Percentiles rank a stretch among this genome's conserved stretches.
Evolutionary conservation across 768 basidiomycete genomes (phyloP).

Genomic region (Leccinum boreale): DNA sequence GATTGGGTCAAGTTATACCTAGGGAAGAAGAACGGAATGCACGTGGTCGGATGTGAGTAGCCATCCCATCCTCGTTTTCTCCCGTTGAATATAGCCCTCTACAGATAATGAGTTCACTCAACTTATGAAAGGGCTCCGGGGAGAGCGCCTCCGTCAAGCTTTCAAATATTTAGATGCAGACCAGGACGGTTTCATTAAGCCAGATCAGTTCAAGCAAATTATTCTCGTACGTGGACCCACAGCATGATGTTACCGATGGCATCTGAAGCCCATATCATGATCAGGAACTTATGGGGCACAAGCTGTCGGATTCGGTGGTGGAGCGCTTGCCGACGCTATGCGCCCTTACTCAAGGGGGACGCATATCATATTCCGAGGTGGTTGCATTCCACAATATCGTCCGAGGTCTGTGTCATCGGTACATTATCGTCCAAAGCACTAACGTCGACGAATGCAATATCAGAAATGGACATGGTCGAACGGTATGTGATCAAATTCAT

Average conservation of each 20-base stretch:
- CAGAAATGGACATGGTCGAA: slow-evolving; percentile 96
- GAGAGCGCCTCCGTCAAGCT: slow-evolving; percentile 93
- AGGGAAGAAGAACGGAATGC: slow-evolving; percentile 86
- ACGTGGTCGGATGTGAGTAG: slow-evolving; percentile 85
- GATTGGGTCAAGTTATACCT: slow-evolving; percentile 97
- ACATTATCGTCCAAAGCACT: neutral
- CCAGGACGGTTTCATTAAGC: slow-evolving; percentile 89
- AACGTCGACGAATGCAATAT: slow-evolving; percentile 2
- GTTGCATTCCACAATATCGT: slow-evolving; percentile 97
- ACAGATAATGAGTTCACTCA: slow-evolving; percentile 96
- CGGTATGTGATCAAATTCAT: slow-evolving; percentile 40
- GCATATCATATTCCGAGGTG: slow-evolving; percentile 95
- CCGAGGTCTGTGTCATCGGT: slow-evolving; percentile 54
- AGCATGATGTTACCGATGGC: neutral
- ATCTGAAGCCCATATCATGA: neutral
- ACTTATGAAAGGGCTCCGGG: slow-evolving; percentile 97
- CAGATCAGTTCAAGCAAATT: slow-evolving; percentile 93
- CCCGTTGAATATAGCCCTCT: slow-evolving; percentile 7
- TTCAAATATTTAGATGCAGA: slow-evolving; percentile 90
- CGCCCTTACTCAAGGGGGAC: slow-evolving; percentile 82
- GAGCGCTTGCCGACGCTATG: slow-evolving; percentile 91
- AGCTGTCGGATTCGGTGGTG: slow-evolving; percentile 90
- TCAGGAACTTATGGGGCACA: slow-evolving; percentile 95
- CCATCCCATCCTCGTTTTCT: neutral
- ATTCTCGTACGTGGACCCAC: slow-evolving; percentile 64